These are phyloP conservation scores for Climacium dendroides DNA, from an alignment of 225 moss, liverwort and hornwort genomes.

Conservation along the genomic window DNA sequence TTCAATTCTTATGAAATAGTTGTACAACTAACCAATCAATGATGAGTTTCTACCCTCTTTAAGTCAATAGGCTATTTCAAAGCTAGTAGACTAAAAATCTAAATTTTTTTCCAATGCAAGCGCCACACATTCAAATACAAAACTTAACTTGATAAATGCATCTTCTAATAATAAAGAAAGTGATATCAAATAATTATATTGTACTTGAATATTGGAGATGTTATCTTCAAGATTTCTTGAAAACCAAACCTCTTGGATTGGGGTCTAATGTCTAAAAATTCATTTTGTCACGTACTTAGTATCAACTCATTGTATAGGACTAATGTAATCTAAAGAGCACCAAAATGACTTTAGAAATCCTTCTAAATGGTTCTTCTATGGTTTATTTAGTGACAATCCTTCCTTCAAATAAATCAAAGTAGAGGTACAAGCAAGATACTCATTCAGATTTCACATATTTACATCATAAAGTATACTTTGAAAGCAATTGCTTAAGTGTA, in stretches of 20 bases:
- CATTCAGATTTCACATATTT: not conserved
- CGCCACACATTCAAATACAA: not conserved
- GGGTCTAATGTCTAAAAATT: too few relatives aligned
- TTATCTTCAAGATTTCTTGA: not conserved
- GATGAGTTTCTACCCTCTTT: not conserved
- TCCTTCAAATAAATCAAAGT: too few relatives aligned
- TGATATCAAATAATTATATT: too few relatives aligned
- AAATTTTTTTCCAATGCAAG: not conserved
- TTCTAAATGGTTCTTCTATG: not conserved
- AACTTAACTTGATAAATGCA: not conserved
- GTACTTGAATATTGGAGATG: too few relatives aligned
- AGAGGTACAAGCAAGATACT: accelerated
- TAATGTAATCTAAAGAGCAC: not conserved
- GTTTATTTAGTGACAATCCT: not conserved
- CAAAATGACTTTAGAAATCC: not conserved
- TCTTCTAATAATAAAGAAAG: too few relatives aligned
- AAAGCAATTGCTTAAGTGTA: not conserved
- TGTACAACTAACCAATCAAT: not conserved
- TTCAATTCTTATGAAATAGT: not conserved
- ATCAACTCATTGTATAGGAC: not conserved
- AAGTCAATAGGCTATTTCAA: not conserved
- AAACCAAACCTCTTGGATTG: accelerated
- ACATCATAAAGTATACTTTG: not conserved
- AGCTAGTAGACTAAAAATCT: not conserved
- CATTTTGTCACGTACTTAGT: too few relatives aligned